Evolutionary conservation across 106 monocot genomes (phyloP).

Genomic region (Vanilla planifolia): DNA sequence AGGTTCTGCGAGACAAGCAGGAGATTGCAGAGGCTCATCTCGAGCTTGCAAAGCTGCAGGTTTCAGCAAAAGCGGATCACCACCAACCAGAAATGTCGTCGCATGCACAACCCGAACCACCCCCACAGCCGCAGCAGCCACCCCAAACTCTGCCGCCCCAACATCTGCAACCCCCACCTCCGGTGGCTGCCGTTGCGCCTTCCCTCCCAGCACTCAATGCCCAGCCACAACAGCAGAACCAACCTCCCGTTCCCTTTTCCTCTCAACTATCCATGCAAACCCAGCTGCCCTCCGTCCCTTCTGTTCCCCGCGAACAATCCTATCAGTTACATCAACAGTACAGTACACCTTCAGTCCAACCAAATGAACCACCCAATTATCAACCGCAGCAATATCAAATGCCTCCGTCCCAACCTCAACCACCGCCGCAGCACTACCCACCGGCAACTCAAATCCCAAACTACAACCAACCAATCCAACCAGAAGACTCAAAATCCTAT

Average conservation of each 20-base stretch:
- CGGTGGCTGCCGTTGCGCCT: background rate
- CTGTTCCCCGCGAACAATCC: constrained; percentile 24
- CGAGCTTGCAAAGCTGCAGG: constrained; percentile 52
- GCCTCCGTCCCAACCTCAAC: constrained; percentile 18
- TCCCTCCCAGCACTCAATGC: constrained; percentile 29
- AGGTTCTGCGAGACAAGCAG: constrained; percentile 72
- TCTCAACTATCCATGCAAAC: constrained; percentile 17
- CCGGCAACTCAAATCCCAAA: constrained; percentile 29
- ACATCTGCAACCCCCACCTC: constrained; percentile 15
- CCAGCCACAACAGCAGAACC: constrained; percentile 35
- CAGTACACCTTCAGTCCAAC: constrained; percentile 21
- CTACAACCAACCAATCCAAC: constrained; percentile 41
- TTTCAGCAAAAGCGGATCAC: constrained; percentile 26
- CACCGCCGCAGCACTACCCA: constrained; percentile 24
- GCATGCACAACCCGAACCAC: constrained; percentile 8
- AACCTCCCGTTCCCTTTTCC: constrained; percentile 10
- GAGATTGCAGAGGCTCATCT: constrained; percentile 62
- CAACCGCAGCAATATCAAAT: constrained; percentile 18
- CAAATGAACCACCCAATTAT: constrained; percentile 15
- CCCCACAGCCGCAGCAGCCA: constrained; percentile 16
- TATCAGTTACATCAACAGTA: constrained; percentile 21
- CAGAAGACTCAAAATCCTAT: constrained; percentile 19
- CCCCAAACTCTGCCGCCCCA: constrained; percentile 16
- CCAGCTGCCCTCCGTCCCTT: constrained; percentile 34
- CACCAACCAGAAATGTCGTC: background rate